A percentile compares a stretch with the other conserved stretches of the same genome.
Conservation (phyloP, 768 basidiomycete genomes). For the Serendipita sp. region DNA sequence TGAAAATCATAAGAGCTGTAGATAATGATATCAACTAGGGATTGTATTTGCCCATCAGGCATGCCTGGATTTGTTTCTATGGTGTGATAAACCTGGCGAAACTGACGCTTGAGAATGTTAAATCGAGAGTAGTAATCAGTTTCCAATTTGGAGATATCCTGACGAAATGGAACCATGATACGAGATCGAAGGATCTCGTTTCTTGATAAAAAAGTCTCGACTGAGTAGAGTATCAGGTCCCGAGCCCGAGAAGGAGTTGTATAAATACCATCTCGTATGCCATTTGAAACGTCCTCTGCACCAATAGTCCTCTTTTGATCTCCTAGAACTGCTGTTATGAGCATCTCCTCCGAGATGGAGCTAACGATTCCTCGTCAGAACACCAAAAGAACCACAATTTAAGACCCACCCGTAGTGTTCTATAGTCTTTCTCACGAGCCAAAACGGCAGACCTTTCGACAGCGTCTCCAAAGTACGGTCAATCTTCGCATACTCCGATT, state of each 20-base stretch:
- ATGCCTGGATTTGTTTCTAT: not conserved
- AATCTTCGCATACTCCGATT: not conserved
- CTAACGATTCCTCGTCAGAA: not conserved
- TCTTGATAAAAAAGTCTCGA: not conserved
- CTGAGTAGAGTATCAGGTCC: not conserved
- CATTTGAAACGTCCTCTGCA: not conserved
- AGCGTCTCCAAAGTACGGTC: not conserved
- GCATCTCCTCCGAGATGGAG: not conserved
- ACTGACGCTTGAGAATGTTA: not conserved
- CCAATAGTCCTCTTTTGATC: not conserved
- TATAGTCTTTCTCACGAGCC: not conserved
- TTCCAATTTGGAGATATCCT: not conserved
- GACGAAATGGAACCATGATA: not conserved
- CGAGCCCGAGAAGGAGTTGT: not conserved
- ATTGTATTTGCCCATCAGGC: not conserved
- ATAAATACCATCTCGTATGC: not conserved
- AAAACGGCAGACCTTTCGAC: not conserved
- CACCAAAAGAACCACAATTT: not conserved
- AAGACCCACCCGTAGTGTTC: not conserved
- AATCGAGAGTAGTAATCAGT: not conserved
- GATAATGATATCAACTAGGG: not conserved
- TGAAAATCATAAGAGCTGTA: not conserved
- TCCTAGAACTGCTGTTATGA: not conserved
- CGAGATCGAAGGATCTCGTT: not conserved
- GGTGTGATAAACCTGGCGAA: not conserved